phyloP scores from a whole-genome alignment of 1,139 yeast species.

The Taphrina communis region DNA sequence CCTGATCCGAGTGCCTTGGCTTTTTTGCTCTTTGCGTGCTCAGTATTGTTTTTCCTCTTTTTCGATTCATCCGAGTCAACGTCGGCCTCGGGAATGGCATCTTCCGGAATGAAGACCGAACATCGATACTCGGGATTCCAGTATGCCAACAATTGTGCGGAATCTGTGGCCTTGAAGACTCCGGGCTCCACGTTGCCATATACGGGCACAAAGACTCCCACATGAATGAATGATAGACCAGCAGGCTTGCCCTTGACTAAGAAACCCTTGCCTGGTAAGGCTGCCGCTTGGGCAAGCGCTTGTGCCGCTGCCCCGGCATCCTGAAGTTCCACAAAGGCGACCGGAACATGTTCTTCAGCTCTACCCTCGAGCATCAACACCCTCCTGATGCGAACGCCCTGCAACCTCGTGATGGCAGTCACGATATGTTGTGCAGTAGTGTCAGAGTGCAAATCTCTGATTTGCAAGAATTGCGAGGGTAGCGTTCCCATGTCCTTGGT shows the following conservation, averaged over 20 bases:
- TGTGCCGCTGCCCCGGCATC: conserved; percentile 44
- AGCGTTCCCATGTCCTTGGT: conserved; percentile 40
- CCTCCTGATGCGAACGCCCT: conserved; percentile 38
- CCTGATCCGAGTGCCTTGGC: conserved; percentile 17
- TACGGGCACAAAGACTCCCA: conserved; percentile 47
- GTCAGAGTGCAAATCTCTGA: conserved; percentile 41
- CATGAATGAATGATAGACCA: conserved; percentile 44
- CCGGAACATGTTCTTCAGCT: conserved; percentile 41
- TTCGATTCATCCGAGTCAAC: conserved; percentile 10
- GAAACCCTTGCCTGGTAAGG: conserved; percentile 32
- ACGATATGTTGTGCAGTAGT: conserved; percentile 41
- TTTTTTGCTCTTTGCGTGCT: conserved; percentile 17
- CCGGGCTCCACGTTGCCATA: conserved; percentile 39
- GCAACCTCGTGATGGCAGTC: conserved; percentile 22
- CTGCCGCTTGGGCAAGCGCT: conserved; percentile 35
- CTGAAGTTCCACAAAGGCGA: conserved; percentile 45
- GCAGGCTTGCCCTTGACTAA: conserved; percentile 41
- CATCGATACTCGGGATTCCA: conserved; percentile 45
- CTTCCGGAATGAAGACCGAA: conserved; percentile 41
- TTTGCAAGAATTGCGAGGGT: conserved; percentile 45
- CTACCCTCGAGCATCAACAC: conserved; percentile 45
- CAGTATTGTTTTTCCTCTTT: neutral
- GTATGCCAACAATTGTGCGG: conserved; percentile 43
- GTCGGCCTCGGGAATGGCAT: conserved; percentile 27
- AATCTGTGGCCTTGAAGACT: conserved; percentile 42